Evolutionary conservation across 495 filamentous ascomycete genomes (phyloP).

Genomic region (Cudoniella acicularis): DNA sequence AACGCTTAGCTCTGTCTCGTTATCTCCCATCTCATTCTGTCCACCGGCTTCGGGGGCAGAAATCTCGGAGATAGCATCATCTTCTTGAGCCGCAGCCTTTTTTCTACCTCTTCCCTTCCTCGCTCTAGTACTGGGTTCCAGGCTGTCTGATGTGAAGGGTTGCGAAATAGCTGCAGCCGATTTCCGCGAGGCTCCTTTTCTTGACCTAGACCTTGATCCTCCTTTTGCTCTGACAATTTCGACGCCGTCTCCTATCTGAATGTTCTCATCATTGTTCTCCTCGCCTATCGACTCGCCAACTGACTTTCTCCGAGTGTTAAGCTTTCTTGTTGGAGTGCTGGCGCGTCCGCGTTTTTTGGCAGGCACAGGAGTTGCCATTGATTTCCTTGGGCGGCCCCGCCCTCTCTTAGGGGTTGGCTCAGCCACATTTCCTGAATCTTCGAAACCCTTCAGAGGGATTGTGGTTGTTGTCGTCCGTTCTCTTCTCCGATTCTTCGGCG

Average conservation of each 20-base stretch:
- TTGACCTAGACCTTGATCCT: constrained; percentile 22
- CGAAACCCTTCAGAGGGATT: constrained; percentile 47
- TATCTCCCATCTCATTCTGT: constrained; percentile 9
- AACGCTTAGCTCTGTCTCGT: not conserved
- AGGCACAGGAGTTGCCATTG: constrained; percentile 34
- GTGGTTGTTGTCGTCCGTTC: constrained; percentile 34
- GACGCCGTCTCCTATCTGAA: constrained; percentile 15
- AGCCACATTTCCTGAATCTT: constrained; percentile 33
- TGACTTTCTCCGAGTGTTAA: constrained; percentile 35
- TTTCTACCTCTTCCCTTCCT: constrained; percentile 20
- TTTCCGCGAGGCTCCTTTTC: constrained; percentile 14
- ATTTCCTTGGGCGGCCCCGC: constrained; percentile 25
- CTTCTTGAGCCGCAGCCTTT: constrained; percentile 24
- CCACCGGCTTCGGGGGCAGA: constrained; percentile 14
- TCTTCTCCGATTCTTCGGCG: constrained; percentile 15
- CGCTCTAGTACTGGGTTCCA: constrained; percentile 1
- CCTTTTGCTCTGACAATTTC: constrained; percentile 19
- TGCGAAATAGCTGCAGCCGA: constrained; percentile 7
- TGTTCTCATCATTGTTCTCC: constrained; percentile 18
- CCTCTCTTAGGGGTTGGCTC: constrained; percentile 19
- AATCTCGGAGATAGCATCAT: no score
- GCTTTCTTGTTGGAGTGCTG: constrained; percentile 35
- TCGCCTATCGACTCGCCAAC: constrained; percentile 19
- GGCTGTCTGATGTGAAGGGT: not conserved
- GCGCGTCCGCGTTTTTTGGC: constrained; percentile 18